A percentile compares a stretch with the other conserved stretches of the same genome.
phyloP scores from a whole-genome alignment of 768 basidiomycete species.

The Phlebiopsis flavidoalba region DNA sequence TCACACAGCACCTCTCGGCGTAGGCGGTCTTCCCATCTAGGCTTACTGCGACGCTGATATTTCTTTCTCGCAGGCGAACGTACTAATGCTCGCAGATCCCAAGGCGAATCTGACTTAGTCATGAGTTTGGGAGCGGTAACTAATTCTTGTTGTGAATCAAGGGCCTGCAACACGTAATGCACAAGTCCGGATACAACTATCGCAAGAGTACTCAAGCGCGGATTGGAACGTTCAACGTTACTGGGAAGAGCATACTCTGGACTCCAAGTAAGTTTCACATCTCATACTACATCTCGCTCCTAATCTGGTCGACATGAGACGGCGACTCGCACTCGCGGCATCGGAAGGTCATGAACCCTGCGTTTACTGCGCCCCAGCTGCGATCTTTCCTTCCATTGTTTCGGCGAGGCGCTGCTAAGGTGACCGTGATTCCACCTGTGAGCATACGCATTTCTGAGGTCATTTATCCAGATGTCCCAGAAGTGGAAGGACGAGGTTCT shows the following conservation, averaged over 20 bases:
- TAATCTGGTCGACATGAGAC: conserved; percentile 5
- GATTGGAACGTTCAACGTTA: background rate
- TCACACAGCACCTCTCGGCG: conserved; percentile 15
- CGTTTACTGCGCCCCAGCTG: conserved; percentile 23
- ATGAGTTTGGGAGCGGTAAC: background rate
- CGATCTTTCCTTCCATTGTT: conserved; percentile 23
- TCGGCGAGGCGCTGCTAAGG: conserved; percentile 18
- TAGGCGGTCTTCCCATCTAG: conserved; percentile 5
- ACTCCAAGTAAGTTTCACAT: conserved; percentile 1
- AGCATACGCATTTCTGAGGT: background rate
- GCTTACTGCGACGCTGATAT: background rate
- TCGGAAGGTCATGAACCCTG: conserved; percentile 31
- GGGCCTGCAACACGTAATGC: conserved; percentile 13
- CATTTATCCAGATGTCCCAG: background rate
- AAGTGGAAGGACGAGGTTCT: conserved; percentile 24
- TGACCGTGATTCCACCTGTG: background rate
- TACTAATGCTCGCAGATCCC: conserved; percentile 3
- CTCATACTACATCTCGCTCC: background rate
- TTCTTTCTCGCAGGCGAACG: background rate
- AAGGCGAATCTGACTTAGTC: background rate
- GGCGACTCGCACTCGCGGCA: conserved; percentile 23
- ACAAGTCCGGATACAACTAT: conserved; percentile 13
- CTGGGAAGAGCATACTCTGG: conserved; percentile 6
- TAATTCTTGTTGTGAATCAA: background rate
- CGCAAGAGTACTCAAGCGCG: conserved; percentile 9